Evolutionary conservation across 2,329 filamentous ascomycete species (phyloP), one percentile per base, ranked within the genome.

Genomic region (Didymella sp.): DNA sequence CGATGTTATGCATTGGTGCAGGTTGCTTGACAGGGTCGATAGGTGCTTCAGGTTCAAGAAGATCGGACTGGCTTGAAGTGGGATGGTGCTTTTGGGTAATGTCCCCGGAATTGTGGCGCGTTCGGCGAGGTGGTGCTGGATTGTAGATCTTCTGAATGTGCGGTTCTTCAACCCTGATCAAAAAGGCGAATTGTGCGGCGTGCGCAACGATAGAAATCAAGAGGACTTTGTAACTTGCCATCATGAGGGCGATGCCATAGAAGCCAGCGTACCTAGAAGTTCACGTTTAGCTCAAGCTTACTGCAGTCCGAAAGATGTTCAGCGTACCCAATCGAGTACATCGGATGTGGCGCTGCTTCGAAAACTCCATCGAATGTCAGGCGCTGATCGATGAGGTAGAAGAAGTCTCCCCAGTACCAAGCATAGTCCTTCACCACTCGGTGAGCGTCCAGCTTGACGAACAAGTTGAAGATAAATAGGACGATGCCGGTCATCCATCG

Each of bases 361-460:
- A 98, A 99, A 61, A 99, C 95, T 54, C 95, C 95, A 73, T 99
- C 95, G 76, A 99, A 99, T 46, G 93, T 98, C 75, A 99, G 83
- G 73, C 96, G 92, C 79, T 98, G 93, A 78, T 99, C 95, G 76
- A 99, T 91, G 72, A 99, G 88, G 78, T 92, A 99, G 83, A 98
- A 99, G 79, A 98, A 98, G 78, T 99, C 95, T 60, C 95, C 95
- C 95, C 95, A 99, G 79, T 98, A 99, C 95, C 95, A 99, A 25
- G 95, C 95, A 79, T 93, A 99, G 78, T 99, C 95, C 78, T 98
- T 98, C 73, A 99, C 95, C 46, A 99, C 95, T 59, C 95, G 86
- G 77, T 99, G 95, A 19, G 95, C 95, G 77, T 99, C 95, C 60
- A 99, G 84, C 79, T 99, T 99, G 62, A 99, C 95, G 93, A 95